phyloP scores from a whole-genome alignment of 805 yeast genomes.

The Metschnikowia lunata region DNA sequence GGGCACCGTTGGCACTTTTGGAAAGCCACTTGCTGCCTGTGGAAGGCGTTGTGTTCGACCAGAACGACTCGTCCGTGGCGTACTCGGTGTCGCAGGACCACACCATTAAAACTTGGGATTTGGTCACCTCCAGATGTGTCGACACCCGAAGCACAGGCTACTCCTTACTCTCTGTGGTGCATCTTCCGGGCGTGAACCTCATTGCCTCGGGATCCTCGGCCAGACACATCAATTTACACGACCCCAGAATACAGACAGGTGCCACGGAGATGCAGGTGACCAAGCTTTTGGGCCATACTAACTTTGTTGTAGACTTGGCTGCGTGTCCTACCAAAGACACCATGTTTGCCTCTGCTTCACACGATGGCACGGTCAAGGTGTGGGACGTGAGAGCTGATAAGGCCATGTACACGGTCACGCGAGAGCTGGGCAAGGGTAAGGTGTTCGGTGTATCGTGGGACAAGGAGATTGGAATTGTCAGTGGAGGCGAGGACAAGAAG shows the following conservation, averaged over 20 bases:
- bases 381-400: conserved; percentile 93
- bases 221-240: conserved; percentile 92
- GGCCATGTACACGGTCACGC: conserved; percentile 74
- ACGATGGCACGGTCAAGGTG: conserved; percentile 90
- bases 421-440: conserved; percentile 60
- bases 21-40: conserved; percentile 87
- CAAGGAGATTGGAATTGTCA: conserved; percentile 68
- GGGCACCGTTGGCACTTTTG: conserved; percentile 74
- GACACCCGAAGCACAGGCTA: conserved; percentile 86
- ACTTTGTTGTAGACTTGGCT: conserved; percentile 79
- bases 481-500: conserved; percentile 94
- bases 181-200: conserved; percentile 62
- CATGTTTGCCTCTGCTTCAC: conserved; percentile 87
- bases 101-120: conserved; percentile 93
- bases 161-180: conserved; percentile 72
- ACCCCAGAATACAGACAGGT: conserved; percentile 67
- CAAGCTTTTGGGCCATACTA: conserved; percentile 84
- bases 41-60: conserved; percentile 74
- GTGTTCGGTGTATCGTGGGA: conserved; percentile 90
- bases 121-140: conserved; percentile 77
- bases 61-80: conserved; percentile 70
- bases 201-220: conserved; percentile 95
- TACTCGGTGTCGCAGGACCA: conserved; percentile 97
- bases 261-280: conserved; percentile 57
- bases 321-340: conserved; percentile 74